Percentiles rank a stretch among this genome's conserved stretches.
Evolutionary conservation across 371 early-diverging fungal genomes (phyloP).

Genomic region (Circinella minor): DNA sequence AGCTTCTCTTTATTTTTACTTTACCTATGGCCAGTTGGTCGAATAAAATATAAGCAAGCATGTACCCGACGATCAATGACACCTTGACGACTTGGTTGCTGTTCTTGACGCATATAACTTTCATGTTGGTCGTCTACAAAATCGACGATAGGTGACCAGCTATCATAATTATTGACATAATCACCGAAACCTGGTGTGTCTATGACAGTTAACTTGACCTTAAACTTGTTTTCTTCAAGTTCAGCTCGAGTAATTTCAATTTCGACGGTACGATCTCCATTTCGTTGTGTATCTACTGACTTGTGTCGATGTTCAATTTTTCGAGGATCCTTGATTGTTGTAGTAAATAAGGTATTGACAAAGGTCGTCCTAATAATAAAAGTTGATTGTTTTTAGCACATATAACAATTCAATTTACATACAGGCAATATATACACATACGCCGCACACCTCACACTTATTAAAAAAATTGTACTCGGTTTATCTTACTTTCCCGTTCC

Average conservation of each 20-base stretch:
- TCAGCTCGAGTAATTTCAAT: slow-evolving; percentile 73
- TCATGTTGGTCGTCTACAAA: slow-evolving; percentile 96
- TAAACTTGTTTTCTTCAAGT: slow-evolving; percentile 95
- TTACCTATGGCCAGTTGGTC: slow-evolving; percentile 86
- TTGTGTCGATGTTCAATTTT: slow-evolving; percentile 39
- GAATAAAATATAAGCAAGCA: slow-evolving; percentile 93
- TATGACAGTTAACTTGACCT: slow-evolving; percentile 88
- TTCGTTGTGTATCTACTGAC: slow-evolving; percentile 37
- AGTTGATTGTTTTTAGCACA: no score
- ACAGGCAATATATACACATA: no score
- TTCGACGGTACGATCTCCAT: slow-evolving; percentile 62
- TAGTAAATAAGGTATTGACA: slow-evolving; percentile 80
- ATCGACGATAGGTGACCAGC: slow-evolving; percentile 74
- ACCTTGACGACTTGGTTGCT: slow-evolving; percentile 55
- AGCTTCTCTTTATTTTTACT: not conserved
- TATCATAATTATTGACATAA: slow-evolving; percentile 73
- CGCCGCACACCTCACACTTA: no score
- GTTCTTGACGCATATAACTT: slow-evolving; percentile 80
- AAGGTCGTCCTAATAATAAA: slow-evolving; percentile 50
- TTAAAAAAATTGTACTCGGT: no score
- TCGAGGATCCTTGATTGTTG: slow-evolving; percentile 62
- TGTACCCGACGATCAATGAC: slow-evolving; percentile 80
- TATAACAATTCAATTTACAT: no score
- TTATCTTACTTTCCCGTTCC: slow-evolving; percentile 63
- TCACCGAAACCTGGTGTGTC: slow-evolving; percentile 94